Evolutionary conservation across 2,329 filamentous ascomycete genomes (phyloP), one percentile per base, ranked within the genome.

Genomic region (Penicillium sp.): DNA sequence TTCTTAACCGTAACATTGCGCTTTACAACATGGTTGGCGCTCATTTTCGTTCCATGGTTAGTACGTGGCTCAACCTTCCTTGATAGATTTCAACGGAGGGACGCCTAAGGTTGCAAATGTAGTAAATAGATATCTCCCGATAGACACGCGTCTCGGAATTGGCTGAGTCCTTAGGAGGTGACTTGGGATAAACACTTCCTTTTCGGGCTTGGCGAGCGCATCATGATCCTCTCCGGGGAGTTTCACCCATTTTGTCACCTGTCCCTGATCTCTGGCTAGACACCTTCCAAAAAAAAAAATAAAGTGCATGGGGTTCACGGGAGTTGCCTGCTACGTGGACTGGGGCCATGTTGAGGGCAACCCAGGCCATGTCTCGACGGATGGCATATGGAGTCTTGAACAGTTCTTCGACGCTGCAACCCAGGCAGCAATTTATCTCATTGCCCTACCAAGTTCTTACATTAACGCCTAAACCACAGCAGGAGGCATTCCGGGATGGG

Each of bases 271-370:
- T 89, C 4, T 87, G 88, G 79, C 78, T 89, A 2, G 90, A 93
- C 62, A 72, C 93, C 1, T 89, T 95, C 65, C 87, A 94, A 68
- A 95, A 95, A 74, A 94, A 68, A 95, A 95, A 74, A 85, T 93
- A 70, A 91, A 89, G 73, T 87, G 89, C 0, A 77, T 91, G 10
- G 91, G 91, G 0, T 92, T 90, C 74, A 92, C 88, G 64, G 83
- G 85, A 39, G 87, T 92, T 0, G 91, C 88, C 0, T 91, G 92
- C 72, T 93, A 64, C 14, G 43, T 54, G 4, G 58, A 64, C 33
- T 62, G 55, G 60, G 54, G 60, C 18, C 55, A 59, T 7, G n/a
- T 62, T 2, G 90, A 94, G 70, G 89, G 88, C 0, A 86, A 87
- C 60, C 85, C 80, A 1, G 90, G 89, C 1, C 78, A 85, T 2